phyloP scores from a whole-genome alignment of 768 basidiomycete genomes.

The Dentipellis fragilis region DNA sequence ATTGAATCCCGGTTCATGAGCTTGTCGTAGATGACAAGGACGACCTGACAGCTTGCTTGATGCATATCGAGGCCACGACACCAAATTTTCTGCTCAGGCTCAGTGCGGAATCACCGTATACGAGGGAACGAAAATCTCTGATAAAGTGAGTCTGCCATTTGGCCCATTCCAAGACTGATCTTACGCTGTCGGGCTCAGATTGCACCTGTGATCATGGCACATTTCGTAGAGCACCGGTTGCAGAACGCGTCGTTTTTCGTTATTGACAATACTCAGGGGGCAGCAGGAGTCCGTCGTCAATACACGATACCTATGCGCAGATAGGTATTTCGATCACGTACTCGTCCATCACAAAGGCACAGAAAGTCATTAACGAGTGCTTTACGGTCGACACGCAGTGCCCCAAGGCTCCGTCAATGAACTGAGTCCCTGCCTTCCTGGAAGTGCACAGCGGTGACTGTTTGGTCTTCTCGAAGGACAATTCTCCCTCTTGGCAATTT shows the following conservation, averaged over 20 bases:
- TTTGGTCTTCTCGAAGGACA: too few relatives aligned
- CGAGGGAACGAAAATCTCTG: neutral
- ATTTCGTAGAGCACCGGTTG: neutral
- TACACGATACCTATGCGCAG: neutral
- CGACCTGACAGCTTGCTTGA: neutral
- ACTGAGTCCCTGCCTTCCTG: too few relatives aligned
- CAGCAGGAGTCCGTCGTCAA: neutral
- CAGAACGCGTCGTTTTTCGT: neutral
- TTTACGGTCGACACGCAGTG: too few relatives aligned
- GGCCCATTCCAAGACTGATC: neutral
- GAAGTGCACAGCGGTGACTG: too few relatives aligned
- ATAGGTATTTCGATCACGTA: neutral
- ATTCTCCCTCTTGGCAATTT: too few relatives aligned
- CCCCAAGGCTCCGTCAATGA: too few relatives aligned
- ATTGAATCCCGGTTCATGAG: neutral
- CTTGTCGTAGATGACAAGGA: neutral
- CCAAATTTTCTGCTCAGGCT: neutral
- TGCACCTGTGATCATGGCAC: neutral
- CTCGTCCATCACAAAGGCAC: neutral
- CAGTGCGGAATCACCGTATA: neutral
- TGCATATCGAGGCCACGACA: neutral
- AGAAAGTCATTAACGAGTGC: neutral
- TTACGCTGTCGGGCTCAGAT: neutral
- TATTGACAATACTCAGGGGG: neutral
- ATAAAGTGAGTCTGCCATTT: neutral